Evolutionary conservation across 2,329 filamentous ascomycete genomes (phyloP).

Genomic region (Nectriaceae sp.): DNA sequence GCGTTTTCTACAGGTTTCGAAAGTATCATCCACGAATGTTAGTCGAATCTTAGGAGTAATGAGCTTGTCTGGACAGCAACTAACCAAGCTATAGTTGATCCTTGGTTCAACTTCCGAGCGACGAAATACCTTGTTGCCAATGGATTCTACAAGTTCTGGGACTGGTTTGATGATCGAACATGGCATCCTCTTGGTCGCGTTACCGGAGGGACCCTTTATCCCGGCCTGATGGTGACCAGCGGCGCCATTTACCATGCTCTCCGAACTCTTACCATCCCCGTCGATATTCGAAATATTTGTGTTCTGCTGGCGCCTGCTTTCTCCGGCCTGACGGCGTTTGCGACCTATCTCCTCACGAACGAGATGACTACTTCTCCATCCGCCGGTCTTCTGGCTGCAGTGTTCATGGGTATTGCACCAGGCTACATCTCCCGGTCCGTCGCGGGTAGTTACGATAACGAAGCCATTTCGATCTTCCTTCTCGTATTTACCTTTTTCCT

Average conservation of each 20-base stretch:
- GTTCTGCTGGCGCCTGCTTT: constrained; percentile 93
- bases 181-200: constrained; percentile 99
- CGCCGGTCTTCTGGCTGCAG: constrained; percentile 88
- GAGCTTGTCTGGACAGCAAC: constrained; percentile 15
- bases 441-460: constrained; percentile 98
- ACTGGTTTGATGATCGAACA: constrained; percentile 99
- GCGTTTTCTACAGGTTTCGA: constrained; percentile 71
- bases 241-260: constrained; percentile 95
- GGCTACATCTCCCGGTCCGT: constrained; percentile 98
- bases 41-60: constrained; percentile 43
- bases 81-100: constrained; percentile 71
- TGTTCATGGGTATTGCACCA: constrained; percentile 96
- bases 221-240: constrained; percentile 98
- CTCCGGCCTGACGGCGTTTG: constrained; percentile 90
- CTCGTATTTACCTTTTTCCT: constrained; percentile 98
- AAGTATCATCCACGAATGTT: constrained; percentile 99
- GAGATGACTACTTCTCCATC: constrained; percentile 97
- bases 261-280: constrained; percentile 82
- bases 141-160: constrained; percentile 99
- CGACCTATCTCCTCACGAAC: constrained; percentile 91
- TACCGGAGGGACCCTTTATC: constrained; percentile 97
- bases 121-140: constrained; percentile 96
- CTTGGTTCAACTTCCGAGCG: constrained; percentile 99
- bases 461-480: constrained; percentile 98
- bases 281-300: constrained; percentile 99